A percentile compares a stretch with the other conserved stretches of the same genome.
These are phyloP conservation scores for Eimeria necatrix DNA, from an alignment of 169 alveolate species.

Conservation along the genomic window DNA sequence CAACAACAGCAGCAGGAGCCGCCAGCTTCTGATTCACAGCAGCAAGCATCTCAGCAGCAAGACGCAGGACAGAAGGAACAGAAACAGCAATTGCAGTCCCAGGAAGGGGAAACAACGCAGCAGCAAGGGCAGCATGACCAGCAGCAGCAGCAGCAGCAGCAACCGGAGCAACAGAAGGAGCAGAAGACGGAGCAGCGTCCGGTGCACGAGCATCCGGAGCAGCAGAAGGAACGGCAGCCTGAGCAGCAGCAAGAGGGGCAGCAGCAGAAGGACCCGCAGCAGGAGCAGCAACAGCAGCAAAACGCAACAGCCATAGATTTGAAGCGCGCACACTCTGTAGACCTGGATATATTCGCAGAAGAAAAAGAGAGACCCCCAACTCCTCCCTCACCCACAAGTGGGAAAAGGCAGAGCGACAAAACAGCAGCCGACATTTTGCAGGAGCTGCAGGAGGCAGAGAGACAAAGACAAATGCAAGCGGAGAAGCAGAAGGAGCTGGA, in stretches of 20 bases:
- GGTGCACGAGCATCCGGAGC: background rate
- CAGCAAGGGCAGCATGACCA: background rate
- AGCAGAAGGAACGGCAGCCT: background rate
- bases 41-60: background rate
- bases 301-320: background rate
- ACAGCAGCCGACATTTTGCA: background rate
- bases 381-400: background rate
- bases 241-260: background rate
- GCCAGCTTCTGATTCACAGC: background rate
- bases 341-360: background rate
- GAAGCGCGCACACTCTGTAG: background rate
- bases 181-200: background rate
- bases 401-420: background rate
- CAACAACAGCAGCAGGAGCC: background rate
- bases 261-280: background rate
- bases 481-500: background rate
- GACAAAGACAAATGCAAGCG: background rate
- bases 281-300: background rate
- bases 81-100: background rate
- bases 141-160: background rate
- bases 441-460: background rate
- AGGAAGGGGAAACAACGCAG: background rate
- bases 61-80: background rate
- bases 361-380: background rate
- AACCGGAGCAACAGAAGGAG: background rate